Conservation (phyloP, 805 yeast species). For the Grigorovia yakushimaensis region DNA sequence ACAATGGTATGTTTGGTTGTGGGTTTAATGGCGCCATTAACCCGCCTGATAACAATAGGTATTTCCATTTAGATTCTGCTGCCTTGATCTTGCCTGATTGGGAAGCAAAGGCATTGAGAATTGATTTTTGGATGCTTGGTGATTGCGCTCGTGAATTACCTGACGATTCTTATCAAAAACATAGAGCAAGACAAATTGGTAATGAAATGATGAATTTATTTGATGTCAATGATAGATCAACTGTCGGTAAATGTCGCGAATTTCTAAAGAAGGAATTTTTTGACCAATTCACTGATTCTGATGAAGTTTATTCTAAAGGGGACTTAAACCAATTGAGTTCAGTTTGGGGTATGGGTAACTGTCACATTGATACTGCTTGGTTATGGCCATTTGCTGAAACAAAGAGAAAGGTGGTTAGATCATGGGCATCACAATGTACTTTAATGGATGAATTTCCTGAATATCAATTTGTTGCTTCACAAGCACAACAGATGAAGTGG, state of each 20-base stretch:
- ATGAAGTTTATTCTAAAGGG: conserved; percentile 47
- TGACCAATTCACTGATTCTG: conserved; percentile 57
- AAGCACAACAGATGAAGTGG: conserved; percentile 95
- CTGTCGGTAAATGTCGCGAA: conserved; percentile 55
- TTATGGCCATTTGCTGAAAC: conserved; percentile 99
- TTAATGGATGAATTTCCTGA: conserved; percentile 84
- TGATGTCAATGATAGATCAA: conserved; percentile 54
- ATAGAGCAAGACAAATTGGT: conserved; percentile 70
- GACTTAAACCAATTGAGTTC: conserved; percentile 33
- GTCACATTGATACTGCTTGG: conserved; percentile 98
- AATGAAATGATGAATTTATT: conserved; percentile 77
- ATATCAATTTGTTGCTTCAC: conserved; percentile 88
- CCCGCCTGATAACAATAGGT: conserved; percentile 65
- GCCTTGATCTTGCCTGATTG: conserved; percentile 75
- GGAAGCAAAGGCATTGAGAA: conserved; percentile 65
- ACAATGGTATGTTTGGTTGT: conserved; percentile 90
- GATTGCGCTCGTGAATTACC: conserved; percentile 87
- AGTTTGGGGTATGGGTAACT: conserved; percentile 84
- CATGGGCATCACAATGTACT: conserved; percentile 90
- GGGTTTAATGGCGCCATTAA: conserved; percentile 49
- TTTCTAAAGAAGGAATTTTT: conserved; percentile 48
- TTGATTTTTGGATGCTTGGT: conserved; percentile 80
- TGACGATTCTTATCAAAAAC: conserved; percentile 69
- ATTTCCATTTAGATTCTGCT: conserved; percentile 56
- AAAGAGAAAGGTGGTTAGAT: conserved; percentile 80